phyloP scores from a whole-genome alignment of 1,284 basidiomycete genomes.

The Austroboletus sp. region DNA sequence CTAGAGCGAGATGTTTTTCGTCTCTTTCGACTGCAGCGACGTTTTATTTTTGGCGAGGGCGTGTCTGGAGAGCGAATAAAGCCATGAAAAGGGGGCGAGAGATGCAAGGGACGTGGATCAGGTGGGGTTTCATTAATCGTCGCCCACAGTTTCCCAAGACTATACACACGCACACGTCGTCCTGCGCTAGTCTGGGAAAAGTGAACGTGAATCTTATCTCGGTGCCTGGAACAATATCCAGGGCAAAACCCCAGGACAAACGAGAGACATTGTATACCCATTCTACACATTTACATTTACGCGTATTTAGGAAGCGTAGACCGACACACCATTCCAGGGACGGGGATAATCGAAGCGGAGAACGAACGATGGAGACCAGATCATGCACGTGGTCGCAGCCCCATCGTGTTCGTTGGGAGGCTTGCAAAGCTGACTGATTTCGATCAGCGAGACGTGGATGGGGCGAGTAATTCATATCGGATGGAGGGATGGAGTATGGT shows the following conservation, averaged over 20 bases:
- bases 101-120: background rate
- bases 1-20: background rate
- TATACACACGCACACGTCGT: background rate
- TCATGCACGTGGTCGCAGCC: background rate
- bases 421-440: background rate
- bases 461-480: conserved; percentile 2
- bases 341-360: conserved; percentile 3
- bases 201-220: conserved; percentile 7
- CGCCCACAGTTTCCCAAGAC: background rate
- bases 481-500: background rate
- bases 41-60: background rate
- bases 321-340: background rate
- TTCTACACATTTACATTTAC: background rate
- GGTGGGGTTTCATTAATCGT: background rate
- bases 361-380: conserved; percentile 1
- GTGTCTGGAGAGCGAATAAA: too few relatives aligned
- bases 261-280: background rate
- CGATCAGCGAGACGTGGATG: background rate
- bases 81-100: background rate
- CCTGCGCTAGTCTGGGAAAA: conserved; percentile 13
- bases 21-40: background rate
- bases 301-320: conserved; percentile 3
- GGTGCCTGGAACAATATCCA: conserved; percentile 17
- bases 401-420: background rate
- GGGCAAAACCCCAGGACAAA: background rate